Base-by-base conservation (phyloP, 1,284 basidiomycete genomes). In the Sphaerobolus stellatus region DNA sequence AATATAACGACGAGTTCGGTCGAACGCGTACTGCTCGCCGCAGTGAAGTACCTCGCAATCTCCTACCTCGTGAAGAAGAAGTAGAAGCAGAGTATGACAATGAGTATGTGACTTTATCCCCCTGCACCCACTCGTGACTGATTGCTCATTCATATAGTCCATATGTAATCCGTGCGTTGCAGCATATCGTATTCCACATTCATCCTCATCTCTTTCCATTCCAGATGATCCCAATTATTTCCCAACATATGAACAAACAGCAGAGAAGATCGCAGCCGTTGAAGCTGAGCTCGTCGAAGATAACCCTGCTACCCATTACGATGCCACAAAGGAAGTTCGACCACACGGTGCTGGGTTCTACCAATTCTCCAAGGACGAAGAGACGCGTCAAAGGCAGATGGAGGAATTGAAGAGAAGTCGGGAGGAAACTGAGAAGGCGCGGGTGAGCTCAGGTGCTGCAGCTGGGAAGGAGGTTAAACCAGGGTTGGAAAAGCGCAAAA, bases 271-370 rank as follows among this genome's bases (percentile, higher is more conserved):
- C 29, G 83, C 84, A 5, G 79, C 85, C 55, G 91, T 96, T 60
- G 84, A 86, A 61, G 84, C 90, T 60, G 78, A 85, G 4, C 78
- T 81, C 27, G 79, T 83, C 18, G 94, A 97, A 63, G 84, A 84
- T 18, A 87, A 83, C 54, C 86, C 89, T 0, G 78, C 82, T 16
- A 72, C 81, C 16, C 92, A 95, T 67, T 98, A 94, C 68, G 91
- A 98, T 68, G 79, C 92, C 0, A 77, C 81, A 0, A 75, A 74
- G 50, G 95, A 99, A 69, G 83, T 88, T 9, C 88, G 95, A 7
- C 82, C 87, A n/a, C 87, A 87, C 64, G 95, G 91, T 30, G 94
- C 94, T 1, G 94, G 83, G 0, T 92, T 90, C 71, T 96, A 95
- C 67, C 84, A 90, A 64, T 95, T 98, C 68, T 90, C 91, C 2